Evolutionary conservation across 371 early-diverging fungal genomes (phyloP).

Genomic region (Mucor piriformis): DNA sequence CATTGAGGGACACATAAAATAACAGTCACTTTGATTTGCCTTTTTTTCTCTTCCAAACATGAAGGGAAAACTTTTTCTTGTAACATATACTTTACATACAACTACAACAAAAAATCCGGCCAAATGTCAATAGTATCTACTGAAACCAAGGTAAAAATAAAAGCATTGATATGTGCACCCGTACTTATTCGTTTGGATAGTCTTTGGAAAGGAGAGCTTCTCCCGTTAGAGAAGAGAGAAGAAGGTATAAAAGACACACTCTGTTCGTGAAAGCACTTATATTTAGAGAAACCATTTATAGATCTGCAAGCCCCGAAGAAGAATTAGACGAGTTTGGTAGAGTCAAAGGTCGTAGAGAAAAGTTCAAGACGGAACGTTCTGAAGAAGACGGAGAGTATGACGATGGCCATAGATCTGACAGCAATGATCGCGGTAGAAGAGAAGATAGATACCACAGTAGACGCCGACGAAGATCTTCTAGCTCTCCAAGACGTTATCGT

Average conservation of each 20-base stretch:
- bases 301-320: conserved; percentile 28
- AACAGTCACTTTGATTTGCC: no score
- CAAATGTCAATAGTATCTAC: neutral
- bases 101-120: neutral
- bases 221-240: neutral
- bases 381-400: conserved; percentile 68
- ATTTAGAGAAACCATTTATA: neutral
- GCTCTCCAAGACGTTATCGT: conserved; percentile 22
- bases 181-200: no score
- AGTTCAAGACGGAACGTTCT: conserved; percentile 34
- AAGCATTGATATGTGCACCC: no score
- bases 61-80: neutral
- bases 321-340: conserved; percentile 54
- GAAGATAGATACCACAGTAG: conserved; percentile 19
- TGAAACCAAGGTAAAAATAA: neutral
- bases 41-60: neutral
- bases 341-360: conserved; percentile 49
- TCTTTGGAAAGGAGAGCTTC: neutral
- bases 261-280: neutral
- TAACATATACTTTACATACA: neutral
- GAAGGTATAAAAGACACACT: neutral
- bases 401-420: conserved; percentile 73
- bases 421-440: conserved; percentile 16
- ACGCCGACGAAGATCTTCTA: conserved; percentile 25
- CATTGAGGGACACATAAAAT: no score